Evolutionary conservation across 306 rosid species (phyloP), one percentile per base, ranked within the genome.

Genomic region (Hippophae gyantsensis): DNA sequence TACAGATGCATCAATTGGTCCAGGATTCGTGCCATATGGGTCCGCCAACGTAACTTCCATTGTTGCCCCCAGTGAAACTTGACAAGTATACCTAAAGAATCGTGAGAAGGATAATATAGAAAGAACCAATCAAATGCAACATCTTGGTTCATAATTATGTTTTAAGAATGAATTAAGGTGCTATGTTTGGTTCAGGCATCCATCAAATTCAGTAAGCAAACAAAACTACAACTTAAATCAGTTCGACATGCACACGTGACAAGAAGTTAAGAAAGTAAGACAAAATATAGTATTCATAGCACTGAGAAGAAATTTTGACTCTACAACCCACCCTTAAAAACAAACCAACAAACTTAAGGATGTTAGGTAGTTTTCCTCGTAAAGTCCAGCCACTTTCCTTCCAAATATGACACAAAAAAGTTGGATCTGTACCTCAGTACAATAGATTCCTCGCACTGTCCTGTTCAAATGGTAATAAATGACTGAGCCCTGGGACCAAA

Each of bases 21-120:
- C 72, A 0, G 72, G 72, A 68, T 68, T 88, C 43, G 97, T 77
- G 52, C 84, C 82, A 66, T 86, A 85, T 59, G 86, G 95, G 64
- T 88, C 99, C 54, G 32, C 74, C 32, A 78, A 54, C n/a, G 74
- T 78, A 51, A 78, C 63, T 45, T 93, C 99, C 99, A 88, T 88
- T 57, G 69, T 67, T 65, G 61, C 57, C 66, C 49, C 79, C 52
- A 58, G 68, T 59, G 52, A 42, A 54, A 60, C 56, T 56, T 26
- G 66, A 63, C 55, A 52, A 67, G 43, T 54, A 65, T 43, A 10
- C 27, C 38, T 32, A 32, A 2, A 32, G 38, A 69, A 51, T 65
- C 59, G 27, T 50, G 64, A 61, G 68, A 12, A 18, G 58, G 54
- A 56, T 7, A 66, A 32, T 57, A 60, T 44, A 43, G 69, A 44